phyloP scores from a whole-genome alignment of 371 early-diverging fungal genomes.

The Lichtheimia corymbifera region DNA sequence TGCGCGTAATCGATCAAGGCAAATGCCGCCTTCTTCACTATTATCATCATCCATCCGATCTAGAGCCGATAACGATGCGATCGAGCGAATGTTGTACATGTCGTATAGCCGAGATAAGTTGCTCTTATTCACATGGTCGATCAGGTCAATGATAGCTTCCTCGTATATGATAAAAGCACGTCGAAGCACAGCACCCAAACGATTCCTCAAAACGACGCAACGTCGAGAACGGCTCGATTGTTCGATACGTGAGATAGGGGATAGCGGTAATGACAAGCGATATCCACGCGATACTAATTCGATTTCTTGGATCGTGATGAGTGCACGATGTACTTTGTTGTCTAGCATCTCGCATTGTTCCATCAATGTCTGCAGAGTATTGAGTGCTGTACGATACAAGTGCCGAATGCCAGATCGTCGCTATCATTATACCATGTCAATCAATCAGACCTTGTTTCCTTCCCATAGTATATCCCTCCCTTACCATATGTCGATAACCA shows the following conservation, averaged over 20 bases:
- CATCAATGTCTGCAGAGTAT: slow-evolving; percentile 47
- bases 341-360: slow-evolving; percentile 58
- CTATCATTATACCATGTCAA: slow-evolving; percentile 18
- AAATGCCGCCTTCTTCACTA: slow-evolving; percentile 11
- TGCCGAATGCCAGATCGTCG: slow-evolving; percentile 53
- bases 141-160: slow-evolving; percentile 42
- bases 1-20: slow-evolving; percentile 41
- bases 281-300: slow-evolving; percentile 75
- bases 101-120: slow-evolving; percentile 39
- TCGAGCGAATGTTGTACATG: slow-evolving; percentile 47
- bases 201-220: slow-evolving; percentile 42
- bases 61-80: slow-evolving; percentile 38
- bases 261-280: slow-evolving; percentile 60
- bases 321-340: slow-evolving; percentile 57
- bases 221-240: slow-evolving; percentile 57
- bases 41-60: slow-evolving; percentile 18
- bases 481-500: slow-evolving; percentile 44
- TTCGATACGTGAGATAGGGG: slow-evolving; percentile 70
- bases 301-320: slow-evolving; percentile 71
- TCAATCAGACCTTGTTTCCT: not conserved
- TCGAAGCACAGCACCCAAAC: slow-evolving; percentile 31
- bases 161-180: slow-evolving; percentile 45
- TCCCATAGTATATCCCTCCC: not conserved
- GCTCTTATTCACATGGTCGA: slow-evolving; percentile 32
- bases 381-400: slow-evolving; percentile 52